Percentiles rank a stretch among this genome's conserved stretches.
Evolutionary conservation across 2,329 filamentous ascomycete genomes (phyloP).

Genomic region (Herpotrichia juniperi): DNA sequence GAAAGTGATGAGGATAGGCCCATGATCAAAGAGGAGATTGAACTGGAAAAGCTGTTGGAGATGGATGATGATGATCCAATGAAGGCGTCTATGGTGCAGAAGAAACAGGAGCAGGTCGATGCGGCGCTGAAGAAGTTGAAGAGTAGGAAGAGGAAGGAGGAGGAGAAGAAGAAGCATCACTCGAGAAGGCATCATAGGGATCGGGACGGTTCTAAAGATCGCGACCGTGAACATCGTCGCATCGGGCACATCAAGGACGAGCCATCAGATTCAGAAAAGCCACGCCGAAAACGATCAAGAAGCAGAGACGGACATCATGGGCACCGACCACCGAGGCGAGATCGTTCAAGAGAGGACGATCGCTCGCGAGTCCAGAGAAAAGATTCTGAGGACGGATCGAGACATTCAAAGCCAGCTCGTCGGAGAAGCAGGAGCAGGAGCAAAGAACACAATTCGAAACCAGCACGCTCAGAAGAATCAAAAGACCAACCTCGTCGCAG

Average conservation of each 20-base stretch:
- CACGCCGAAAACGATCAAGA: neutral
- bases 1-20: constrained; percentile 60
- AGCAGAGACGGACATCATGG: neutral
- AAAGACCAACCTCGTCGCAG: neutral
- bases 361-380: neutral
- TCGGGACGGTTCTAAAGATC: neutral
- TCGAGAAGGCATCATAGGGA: constrained; percentile 31
- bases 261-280: neutral
- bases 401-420: neutral
- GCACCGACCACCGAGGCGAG: neutral
- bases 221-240: neutral
- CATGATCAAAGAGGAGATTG: constrained; percentile 79
- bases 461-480: neutral
- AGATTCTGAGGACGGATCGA: neutral
- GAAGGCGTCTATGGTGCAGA: constrained; percentile 87
- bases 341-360: neutral
- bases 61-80: constrained; percentile 97
- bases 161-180: constrained; percentile 50
- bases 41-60: constrained; percentile 74
- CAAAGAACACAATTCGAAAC: neutral
- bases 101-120: constrained; percentile 89
- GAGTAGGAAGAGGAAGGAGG: constrained; percentile 54
- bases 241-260: constrained; percentile 2
- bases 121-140: constrained; percentile 66
- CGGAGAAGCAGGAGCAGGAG: neutral